A percentile compares a stretch with the other conserved stretches of the same genome.
These are phyloP conservation scores for Didymella sp. DNA, from an alignment of 2,329 filamentous ascomycete genomes.

Conservation along the genomic window DNA sequence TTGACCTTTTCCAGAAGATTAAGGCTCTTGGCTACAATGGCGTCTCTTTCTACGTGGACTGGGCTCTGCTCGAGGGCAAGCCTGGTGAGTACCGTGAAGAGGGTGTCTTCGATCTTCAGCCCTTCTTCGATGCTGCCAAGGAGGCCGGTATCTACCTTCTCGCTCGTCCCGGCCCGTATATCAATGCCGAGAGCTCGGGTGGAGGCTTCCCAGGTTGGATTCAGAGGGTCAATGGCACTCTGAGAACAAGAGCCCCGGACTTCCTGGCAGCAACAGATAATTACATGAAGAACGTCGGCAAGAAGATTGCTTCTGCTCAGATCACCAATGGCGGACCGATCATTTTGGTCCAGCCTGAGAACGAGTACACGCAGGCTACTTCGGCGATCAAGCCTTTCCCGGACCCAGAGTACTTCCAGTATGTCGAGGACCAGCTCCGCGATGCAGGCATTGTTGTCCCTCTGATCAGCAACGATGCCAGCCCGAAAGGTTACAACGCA, in stretches of 20 bases:
- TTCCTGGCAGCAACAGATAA: slow-evolving; percentile 72
- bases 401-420: slow-evolving; percentile 72
- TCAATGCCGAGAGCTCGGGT: slow-evolving; percentile 78
- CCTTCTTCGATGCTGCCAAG: slow-evolving; percentile 77
- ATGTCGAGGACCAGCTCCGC: slow-evolving; percentile 72
- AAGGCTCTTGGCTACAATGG: slow-evolving; percentile 81
- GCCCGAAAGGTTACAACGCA: slow-evolving; percentile 65
- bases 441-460: slow-evolving; percentile 76
- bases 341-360: slow-evolving; percentile 81
- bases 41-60: slow-evolving; percentile 80
- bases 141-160: slow-evolving; percentile 79
- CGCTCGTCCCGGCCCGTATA: slow-evolving; percentile 73
- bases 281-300: slow-evolving; percentile 68
- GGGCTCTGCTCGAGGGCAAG: slow-evolving; percentile 78
- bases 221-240: slow-evolving; percentile 67
- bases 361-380: slow-evolving; percentile 71
- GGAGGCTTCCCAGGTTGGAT: slow-evolving; percentile 85
- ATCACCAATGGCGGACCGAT: slow-evolving; percentile 84
- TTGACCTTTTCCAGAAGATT: slow-evolving; percentile 83
- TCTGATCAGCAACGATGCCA: slow-evolving; percentile 76
- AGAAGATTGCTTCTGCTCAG: slow-evolving; percentile 74
- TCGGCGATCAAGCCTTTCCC: slow-evolving; percentile 63
- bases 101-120: slow-evolving; percentile 74
- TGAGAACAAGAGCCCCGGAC: slow-evolving; percentile 68
- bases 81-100: slow-evolving; percentile 72